Percentiles rank a stretch among this genome's conserved stretches.
Conservation (phyloP, 2,329 filamentous ascomycete genomes). For the Fusarium praegraminearum region DNA sequence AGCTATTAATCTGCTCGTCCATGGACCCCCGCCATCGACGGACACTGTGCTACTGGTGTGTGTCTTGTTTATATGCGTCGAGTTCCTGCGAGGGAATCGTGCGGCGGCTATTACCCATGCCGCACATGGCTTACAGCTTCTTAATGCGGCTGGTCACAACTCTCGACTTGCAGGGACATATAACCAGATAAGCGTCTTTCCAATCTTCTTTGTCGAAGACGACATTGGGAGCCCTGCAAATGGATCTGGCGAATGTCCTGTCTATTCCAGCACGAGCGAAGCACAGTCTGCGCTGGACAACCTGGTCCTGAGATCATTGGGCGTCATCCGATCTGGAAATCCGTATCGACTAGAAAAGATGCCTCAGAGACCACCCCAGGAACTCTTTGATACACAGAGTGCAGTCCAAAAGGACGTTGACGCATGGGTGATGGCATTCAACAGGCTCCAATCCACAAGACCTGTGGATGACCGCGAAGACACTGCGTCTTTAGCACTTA, state of each 20-base stretch:
- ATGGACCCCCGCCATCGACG: conserved; percentile 39
- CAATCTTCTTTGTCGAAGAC: conserved; percentile 53
- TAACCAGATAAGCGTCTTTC: conserved; percentile 55
- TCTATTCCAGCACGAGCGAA: conserved; percentile 36
- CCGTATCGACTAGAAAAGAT: conserved; percentile 42
- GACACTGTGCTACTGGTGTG: conserved; percentile 56
- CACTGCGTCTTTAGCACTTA: conserved; percentile 40
- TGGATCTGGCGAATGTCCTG: background rate
- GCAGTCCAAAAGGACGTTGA: conserved; percentile 42
- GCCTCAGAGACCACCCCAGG: conserved; percentile 18
- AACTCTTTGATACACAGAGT: conserved; percentile 42
- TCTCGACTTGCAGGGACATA: conserved; percentile 54
- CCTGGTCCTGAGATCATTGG: conserved; percentile 45
- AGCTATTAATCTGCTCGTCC: conserved; percentile 53
- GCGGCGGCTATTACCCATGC: conserved; percentile 54
- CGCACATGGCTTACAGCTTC: conserved; percentile 54
- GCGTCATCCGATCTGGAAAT: conserved; percentile 49
- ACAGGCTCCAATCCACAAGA: conserved; percentile 5
- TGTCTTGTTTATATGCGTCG: conserved; percentile 59
- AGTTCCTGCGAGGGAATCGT: conserved; percentile 55
- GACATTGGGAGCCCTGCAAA: conserved; percentile 13
- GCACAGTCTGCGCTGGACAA: conserved; percentile 50
- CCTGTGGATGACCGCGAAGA: conserved; percentile 7
- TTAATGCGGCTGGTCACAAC: conserved; percentile 44
- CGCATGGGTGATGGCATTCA: conserved; percentile 50